phyloP scores from a whole-genome alignment of 2,329 filamentous ascomycete species.

The Epichloe sibirici region DNA sequence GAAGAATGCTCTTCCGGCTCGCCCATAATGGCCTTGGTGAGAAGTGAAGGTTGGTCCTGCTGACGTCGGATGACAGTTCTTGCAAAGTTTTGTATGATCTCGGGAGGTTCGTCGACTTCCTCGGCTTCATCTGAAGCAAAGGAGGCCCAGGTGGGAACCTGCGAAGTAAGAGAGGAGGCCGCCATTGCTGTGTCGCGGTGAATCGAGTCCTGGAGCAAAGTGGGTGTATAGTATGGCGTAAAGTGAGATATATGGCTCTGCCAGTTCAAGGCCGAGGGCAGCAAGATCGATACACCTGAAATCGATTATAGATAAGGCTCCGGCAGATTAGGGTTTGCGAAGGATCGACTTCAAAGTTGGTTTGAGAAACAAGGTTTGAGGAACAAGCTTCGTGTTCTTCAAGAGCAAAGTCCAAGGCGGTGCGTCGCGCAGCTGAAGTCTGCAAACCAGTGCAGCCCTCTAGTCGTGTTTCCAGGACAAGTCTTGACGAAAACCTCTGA shows the following conservation, averaged over 20 bases:
- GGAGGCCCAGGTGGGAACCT: conserved; percentile 21
- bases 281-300: background rate
- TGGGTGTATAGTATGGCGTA: background rate
- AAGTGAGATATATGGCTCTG: background rate
- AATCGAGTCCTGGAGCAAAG: background rate
- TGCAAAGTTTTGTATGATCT: conserved; percentile 37
- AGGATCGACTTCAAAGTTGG: background rate
- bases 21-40: conserved; percentile 72
- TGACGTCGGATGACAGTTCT: conserved; percentile 35
- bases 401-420: background rate
- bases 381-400: background rate
- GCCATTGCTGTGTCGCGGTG: conserved; percentile 15
- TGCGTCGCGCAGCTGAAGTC: conserved; percentile 13
- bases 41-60: conserved; percentile 59
- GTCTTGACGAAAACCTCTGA: conserved; percentile 8
- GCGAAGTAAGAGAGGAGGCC: conserved; percentile 12
- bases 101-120: conserved; percentile 83
- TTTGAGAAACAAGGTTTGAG: background rate
- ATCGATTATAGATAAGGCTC: background rate
- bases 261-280: background rate
- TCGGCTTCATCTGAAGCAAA: conserved; percentile 48
- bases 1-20: conserved; percentile 45
- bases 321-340: background rate
- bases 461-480: conserved; percentile 7
- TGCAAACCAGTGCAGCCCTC: conserved; percentile 15